Evolutionary conservation across 192 early-diverging fungal genomes (phyloP), one percentile per base, ranked within the genome.

Genomic region (Podochytrium sp.): DNA sequence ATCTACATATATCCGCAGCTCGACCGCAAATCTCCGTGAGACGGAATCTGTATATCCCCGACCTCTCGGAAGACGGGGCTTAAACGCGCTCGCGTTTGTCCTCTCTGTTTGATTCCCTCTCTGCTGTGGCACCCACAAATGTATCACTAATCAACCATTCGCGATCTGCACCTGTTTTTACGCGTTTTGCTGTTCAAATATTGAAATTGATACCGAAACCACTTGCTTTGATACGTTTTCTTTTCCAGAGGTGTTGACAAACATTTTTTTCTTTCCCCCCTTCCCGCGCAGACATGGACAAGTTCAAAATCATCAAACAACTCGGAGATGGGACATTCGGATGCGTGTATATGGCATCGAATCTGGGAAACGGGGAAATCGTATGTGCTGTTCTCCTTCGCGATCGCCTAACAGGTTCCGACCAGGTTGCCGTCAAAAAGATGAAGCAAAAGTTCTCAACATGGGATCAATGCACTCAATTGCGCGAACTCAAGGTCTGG

Each of bases 321-420:
- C 77, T 95, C 20, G 94, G 94, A 20, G 86, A 92, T 75, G 94
- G 94, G 2, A 89, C 92, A 0, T 95, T 95, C 82, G 94, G 94
- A 10, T 82, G 86, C 10, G 94, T 95, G 10, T 80, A 89, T 50
- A 79, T 81, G 70, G 93, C 91, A 0, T 77, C 84, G 59, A 87
- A 95, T 64, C 83, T 78, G 42, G 66, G 76, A 20, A 89, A 83
- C 20, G 85, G 90, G 29, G 86, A 91, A 55, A 81, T 80, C 78
- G 93, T 95, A 82, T 35, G 84, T 75, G 29, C 23, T 20, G 34
- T n/a, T 18, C 7, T 30, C 1, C 6, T 20, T 20, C 7, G 0
- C 16, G 59, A 30, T 58, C 71, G 27, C 34, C 4, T 27, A 20
- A 51, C 55, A 25, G 25, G 53, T 7, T 41, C 30, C 27, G 20